Conservation (phyloP, 176 grass and related monocot genomes). For the Carex littledalei region DNA sequence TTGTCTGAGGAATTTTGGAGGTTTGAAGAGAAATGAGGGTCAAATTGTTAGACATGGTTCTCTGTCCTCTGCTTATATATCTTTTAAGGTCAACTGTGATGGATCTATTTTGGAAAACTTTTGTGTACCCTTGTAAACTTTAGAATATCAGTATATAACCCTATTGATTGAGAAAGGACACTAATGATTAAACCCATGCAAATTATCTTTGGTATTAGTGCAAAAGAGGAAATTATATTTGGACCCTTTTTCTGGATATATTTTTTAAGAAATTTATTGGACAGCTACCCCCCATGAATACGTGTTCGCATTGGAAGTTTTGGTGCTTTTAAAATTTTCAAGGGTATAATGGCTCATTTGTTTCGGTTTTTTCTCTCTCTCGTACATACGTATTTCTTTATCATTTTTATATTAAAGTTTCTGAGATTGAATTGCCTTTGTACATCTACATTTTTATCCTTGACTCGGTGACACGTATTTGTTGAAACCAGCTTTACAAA, state of each 20-base stretch:
- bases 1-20: not conserved
- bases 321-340: not conserved
- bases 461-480: not conserved
- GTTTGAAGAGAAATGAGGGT: slow-evolving; percentile 3
- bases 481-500: not conserved
- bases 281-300: not conserved
- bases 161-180: not conserved
- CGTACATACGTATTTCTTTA: not conserved
- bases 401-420: not conserved
- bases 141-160: not conserved
- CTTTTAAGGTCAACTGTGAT: slow-evolving; percentile 1
- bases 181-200: not conserved
- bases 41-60: slow-evolving; percentile 11
- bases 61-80: slow-evolving; percentile 2
- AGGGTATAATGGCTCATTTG: not conserved
- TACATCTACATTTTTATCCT: slow-evolving; percentile 4
- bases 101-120: not conserved
- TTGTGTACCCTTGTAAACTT: not conserved
- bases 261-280: not conserved
- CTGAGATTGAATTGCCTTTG: not conserved
- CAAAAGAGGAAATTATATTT: not conserved
- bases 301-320: not conserved
- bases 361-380: not conserved
- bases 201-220: not conserved
- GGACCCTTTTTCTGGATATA: not conserved